These are phyloP conservation scores for Delphinella strobiligena DNA, from an alignment of 2,329 filamentous ascomycete species.

Conservation along the genomic window DNA sequence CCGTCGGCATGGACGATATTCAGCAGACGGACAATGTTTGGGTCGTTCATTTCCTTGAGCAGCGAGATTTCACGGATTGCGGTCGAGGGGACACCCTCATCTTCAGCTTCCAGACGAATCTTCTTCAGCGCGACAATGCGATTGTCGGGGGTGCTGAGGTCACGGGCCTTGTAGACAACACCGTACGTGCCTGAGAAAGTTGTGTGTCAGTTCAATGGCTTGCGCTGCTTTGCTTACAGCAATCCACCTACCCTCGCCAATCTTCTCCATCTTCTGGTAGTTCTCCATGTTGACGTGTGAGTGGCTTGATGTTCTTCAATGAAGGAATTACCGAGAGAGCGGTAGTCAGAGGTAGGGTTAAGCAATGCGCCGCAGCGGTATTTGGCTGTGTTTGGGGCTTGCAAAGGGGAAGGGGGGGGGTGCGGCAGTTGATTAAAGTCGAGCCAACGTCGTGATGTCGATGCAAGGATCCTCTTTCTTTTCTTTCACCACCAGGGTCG, in stretches of 20 bases:
- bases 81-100: constrained; percentile 85
- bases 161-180: constrained; percentile 88
- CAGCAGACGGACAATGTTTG: constrained; percentile 74
- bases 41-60: constrained; percentile 87
- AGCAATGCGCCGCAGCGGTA: not conserved
- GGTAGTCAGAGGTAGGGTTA: not conserved
- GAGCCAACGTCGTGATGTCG: too few species aligned
- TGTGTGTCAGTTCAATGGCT: constrained; percentile 2
- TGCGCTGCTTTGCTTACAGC: too few species aligned
- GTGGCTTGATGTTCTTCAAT: not conserved
- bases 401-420: constrained; percentile 1
- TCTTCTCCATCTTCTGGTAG: constrained; percentile 94
- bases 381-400: constrained; percentile 3
- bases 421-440: too few species aligned
- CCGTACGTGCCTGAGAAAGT: constrained; percentile 66
- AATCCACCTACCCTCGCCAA: constrained; percentile 86
- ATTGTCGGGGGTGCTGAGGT: constrained; percentile 62
- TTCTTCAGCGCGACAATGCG: constrained; percentile 91
- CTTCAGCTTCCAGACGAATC: constrained; percentile 87
- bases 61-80: constrained; percentile 91
- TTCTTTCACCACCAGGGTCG: too few species aligned
- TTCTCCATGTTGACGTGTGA: constrained; percentile 58
- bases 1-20: constrained; percentile 94
- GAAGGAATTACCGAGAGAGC: not conserved
- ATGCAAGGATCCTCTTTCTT: too few species aligned